Evolutionary conservation across 805 yeast genomes (phyloP), one percentile per base, ranked within the genome.

Genomic region (Helenozyma rhizophorensis): DNA sequence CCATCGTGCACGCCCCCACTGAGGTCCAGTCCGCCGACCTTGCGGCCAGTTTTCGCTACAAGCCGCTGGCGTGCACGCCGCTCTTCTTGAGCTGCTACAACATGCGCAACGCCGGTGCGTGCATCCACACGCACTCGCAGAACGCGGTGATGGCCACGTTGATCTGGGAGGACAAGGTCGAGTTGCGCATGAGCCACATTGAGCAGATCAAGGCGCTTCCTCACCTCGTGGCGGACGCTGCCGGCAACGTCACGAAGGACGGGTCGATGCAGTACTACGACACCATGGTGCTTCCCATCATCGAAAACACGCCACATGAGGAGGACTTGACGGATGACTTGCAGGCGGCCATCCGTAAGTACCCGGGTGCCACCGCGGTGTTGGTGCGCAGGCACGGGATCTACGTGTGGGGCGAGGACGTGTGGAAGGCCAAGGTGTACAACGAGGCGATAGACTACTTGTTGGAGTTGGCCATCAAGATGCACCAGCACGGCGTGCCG

Each of bases 131-230:
- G 0, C 97, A 89, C 55, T 88, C 96, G 0, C 90, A 81, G 50
- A 76, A 76, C 36, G 95, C 97, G 0, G 96, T 89, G 1, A 68
- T 89, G 77, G 76, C 78, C 17, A 77, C 95, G 0, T 56, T 85
- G 44, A 54, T 89, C 10, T 85, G 71, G 56, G 68, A 55, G 30
- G 79, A 75, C 32, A 67, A 76, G 36, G 50, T 49, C n/a, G 89
- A 76, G 52, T 88, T 89, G 57, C 70, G 68, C 30, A 88, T 90
- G 40, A 68, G 83, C 30, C 78, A 83, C 47, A 78, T 89, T 42
- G 97, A 89, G 63, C 95, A 89, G 60, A 85, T 90, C 60, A 89
- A 90, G 56, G 97, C 97, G 0, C 65, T 88, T 27, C 97, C 97
- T 3, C 70, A 68, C 45, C 51, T 66, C 21, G 32, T 40, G 23